Evolutionary conservation across 2,329 filamentous ascomycete genomes (phyloP).

Genomic region (Alternaria triticimaculans): DNA sequence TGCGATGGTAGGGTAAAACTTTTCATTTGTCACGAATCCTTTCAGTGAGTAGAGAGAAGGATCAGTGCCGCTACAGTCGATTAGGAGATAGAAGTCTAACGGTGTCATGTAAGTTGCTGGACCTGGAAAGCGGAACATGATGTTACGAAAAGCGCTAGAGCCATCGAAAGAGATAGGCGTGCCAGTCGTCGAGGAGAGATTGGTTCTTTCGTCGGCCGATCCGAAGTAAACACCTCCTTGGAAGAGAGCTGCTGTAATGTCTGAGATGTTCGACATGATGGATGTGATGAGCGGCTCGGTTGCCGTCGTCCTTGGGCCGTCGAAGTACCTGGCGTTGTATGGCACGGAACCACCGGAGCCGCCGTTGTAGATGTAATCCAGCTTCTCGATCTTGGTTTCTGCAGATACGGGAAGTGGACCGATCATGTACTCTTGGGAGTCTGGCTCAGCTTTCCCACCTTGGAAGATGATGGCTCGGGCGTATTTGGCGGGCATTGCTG

Average conservation of each 20-base stretch:
- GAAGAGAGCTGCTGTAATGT: conserved; percentile 54
- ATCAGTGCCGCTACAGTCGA: conserved; percentile 56
- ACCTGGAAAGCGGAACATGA: conserved; percentile 54
- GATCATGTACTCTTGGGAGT: conserved; percentile 56
- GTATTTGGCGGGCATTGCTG: conserved; percentile 49
- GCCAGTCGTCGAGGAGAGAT: conserved; percentile 32
- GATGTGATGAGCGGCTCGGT: conserved; percentile 48
- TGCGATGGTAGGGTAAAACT: conserved; percentile 60
- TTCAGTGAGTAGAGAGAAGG: conserved; percentile 52
- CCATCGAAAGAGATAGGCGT: conserved; percentile 50
- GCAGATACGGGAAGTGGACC: conserved; percentile 55
- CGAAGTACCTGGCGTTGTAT: conserved; percentile 35
- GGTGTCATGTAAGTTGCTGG: conserved; percentile 51
- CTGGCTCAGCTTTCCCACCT: conserved; percentile 52
- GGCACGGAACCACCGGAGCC: conserved; percentile 43
- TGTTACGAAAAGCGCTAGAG: conserved; percentile 48
- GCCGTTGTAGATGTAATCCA: conserved; percentile 44
- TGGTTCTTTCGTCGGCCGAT: conserved; percentile 25
- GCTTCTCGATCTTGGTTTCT: conserved; percentile 34
- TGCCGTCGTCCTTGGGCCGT: conserved; percentile 27
- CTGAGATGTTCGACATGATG: conserved; percentile 54
- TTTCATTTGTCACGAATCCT: conserved; percentile 57
- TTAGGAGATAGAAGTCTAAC: conserved; percentile 55
- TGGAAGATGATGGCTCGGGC: conserved; percentile 58
- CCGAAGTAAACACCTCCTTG: conserved; percentile 38